phyloP scores from a whole-genome alignment of 352 stramenopile genomes.

The Phytophthora pinifolia region DNA sequence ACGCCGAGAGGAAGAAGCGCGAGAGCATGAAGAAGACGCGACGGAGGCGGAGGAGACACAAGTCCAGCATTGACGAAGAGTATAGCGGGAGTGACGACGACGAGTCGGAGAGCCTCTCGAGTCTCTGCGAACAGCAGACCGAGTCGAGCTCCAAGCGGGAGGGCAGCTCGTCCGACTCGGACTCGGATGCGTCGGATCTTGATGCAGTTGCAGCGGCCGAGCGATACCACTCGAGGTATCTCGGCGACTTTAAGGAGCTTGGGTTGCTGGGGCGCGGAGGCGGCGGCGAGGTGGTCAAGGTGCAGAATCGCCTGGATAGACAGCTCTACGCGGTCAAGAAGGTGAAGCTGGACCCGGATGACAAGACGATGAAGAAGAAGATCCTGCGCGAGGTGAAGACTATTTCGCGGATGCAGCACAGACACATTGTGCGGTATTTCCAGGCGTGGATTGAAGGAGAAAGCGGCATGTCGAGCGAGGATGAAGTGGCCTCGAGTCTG shows the following conservation, averaged over 20 bases:
- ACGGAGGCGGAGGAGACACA: conserved; percentile 42
- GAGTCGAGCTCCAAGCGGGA: conserved; percentile 24
- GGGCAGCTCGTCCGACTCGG: conserved; percentile 40
- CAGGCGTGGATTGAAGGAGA: conserved; percentile 89
- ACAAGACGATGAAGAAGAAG: conserved; percentile 94
- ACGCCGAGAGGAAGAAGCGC: conserved; percentile 70
- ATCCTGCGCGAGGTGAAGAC: conserved; percentile 95
- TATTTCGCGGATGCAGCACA: conserved; percentile 96
- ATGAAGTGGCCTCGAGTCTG: conserved; percentile 46
- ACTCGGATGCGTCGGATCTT: conserved; percentile 45
- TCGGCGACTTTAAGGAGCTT: conserved; percentile 86
- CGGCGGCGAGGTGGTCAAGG: conserved; percentile 84
- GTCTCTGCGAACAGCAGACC: conserved; percentile 39
- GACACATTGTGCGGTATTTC: conserved; percentile 96
- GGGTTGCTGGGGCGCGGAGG: conserved; percentile 79
- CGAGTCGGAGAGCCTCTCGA: conserved; percentile 37
- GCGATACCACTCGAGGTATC: conserved; percentile 75
- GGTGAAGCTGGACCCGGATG: conserved; percentile 80
- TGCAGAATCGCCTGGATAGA: conserved; percentile 77
- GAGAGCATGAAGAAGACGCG: conserved; percentile 63
- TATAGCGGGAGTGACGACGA: conserved; percentile 36
- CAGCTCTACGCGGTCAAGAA: conserved; percentile 89
- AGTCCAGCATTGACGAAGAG: conserved; percentile 60
- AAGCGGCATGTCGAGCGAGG: conserved; percentile 46
- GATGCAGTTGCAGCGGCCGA: conserved; percentile 36